Evolutionary conservation across 2,329 filamentous ascomycete species (phyloP), one percentile per base, ranked within the genome.

Genomic region (Eutypella sp.): DNA sequence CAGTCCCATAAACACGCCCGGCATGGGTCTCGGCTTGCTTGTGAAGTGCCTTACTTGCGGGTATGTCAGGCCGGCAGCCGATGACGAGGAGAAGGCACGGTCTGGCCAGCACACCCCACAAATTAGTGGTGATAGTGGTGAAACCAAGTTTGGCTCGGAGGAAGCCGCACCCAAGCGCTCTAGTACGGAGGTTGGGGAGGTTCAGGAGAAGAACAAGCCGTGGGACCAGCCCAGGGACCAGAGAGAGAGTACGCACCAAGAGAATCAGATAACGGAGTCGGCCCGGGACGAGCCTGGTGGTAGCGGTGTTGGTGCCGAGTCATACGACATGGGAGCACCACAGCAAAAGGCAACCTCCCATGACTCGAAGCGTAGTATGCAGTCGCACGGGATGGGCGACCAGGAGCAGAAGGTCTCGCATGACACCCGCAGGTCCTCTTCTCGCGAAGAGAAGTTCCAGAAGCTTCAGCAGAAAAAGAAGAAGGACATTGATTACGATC

Each of bases 1-100:
- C n/a, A 85, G 77, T 53, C 84, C 84, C 1, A 72, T 89, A 53
- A 89, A 89, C 64, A 81, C 74, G 0, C 82, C 82, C 0, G 82
- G 72, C 66, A 62, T 86, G 57, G 84, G 84, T 0, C 57, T 88
- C n/a, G 74, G 74, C 54, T 69, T 77, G 22, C 56, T 84, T 0
- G 50, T 33, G 15, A 45, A 40, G 19, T 25, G 20, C 18, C 16
- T 45, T n/a, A 5, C 6, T 13, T 19, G 20, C 4, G 20, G 9
- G 20, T 3, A 22, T n/a, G 36, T 22, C 16, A 4, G 13, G 10
- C 19, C 11, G 5, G 19, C 2, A n/a, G 10, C 11, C 5, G 36
- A 39, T 19, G 36, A 39, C 22, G 36, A 39, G 13, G 15, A 39
- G 20, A 20, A 20, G 5, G 5, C 15, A 13, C 10, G 6, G 7